Conservation (phyloP, 345 rosid genomes). For the Arabidopsis thaliana region DNA sequence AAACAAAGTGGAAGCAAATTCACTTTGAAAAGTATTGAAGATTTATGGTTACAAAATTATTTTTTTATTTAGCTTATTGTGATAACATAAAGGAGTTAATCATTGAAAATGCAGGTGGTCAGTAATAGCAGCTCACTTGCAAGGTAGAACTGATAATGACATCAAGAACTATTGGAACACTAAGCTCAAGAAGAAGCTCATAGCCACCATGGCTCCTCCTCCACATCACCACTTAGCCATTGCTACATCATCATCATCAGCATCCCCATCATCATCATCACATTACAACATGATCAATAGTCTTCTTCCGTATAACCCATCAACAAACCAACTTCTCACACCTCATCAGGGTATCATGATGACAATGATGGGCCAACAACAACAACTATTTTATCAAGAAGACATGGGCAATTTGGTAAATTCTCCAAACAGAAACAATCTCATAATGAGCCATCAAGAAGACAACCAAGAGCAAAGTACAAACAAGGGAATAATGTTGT, state of each 20-base stretch:
- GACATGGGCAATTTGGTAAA: conserved; percentile 44
- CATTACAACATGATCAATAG: conserved; percentile 39
- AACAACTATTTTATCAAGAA: conserved; percentile 43
- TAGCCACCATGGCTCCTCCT: conserved; percentile 40
- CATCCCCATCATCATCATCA: conserved; percentile 42
- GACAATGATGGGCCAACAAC: conserved; percentile 50
- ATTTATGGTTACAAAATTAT: not conserved
- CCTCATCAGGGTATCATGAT: conserved; percentile 45
- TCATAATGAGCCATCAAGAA: conserved; percentile 47
- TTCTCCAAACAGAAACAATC: conserved; percentile 35
- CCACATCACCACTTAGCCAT: conserved; percentile 40
- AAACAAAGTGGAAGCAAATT: not conserved
- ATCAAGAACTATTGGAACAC: conserved; percentile 96
- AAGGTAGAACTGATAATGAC: conserved; percentile 93
- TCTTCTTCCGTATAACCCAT: conserved; percentile 44
- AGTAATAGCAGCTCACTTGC: conserved; percentile 83
- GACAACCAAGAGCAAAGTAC: conserved; percentile 49
- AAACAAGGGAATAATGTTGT: conserved; percentile 41
- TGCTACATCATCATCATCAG: conserved; percentile 44
- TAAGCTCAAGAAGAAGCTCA: conserved; percentile 85
- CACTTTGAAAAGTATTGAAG: conserved; percentile 26
- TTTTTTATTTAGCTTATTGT: not conserved
- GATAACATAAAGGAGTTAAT: conserved; percentile 2
- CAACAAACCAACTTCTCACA: conserved; percentile 47
- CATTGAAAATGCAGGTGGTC: conserved; percentile 66